Conservation (phyloP, 2,329 filamentous ascomycete genomes). For the Fusarium neocosmosporiellum region DNA sequence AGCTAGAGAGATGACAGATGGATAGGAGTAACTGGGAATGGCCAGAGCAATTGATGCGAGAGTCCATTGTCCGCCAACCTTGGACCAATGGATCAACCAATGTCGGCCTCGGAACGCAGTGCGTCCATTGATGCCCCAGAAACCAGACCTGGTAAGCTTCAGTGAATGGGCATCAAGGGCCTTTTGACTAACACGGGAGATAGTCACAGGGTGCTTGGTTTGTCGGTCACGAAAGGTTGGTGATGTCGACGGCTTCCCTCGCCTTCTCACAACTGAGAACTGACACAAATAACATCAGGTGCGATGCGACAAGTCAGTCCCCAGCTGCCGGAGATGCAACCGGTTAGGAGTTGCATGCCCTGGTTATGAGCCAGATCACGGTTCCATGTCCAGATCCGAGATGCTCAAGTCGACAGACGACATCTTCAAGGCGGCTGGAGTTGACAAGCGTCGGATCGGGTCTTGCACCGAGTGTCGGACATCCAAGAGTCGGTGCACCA, state of each 20-base stretch:
- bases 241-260: neutral
- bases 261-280: neutral
- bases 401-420: slow-evolving; percentile 39
- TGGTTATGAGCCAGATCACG: slow-evolving; percentile 30
- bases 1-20: neutral
- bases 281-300: neutral
- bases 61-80: neutral
- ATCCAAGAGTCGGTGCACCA: slow-evolving; percentile 43
- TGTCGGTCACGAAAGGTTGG: neutral
- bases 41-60: neutral
- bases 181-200: neutral
- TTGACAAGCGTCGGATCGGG: slow-evolving; percentile 44
- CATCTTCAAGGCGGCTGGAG: slow-evolving; percentile 43
- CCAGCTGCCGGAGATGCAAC: neutral
- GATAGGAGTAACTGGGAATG: neutral
- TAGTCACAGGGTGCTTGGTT: neutral
- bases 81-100: neutral
- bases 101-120: neutral
- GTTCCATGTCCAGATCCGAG: slow-evolving; percentile 35
- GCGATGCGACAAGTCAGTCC: slow-evolving; percentile 24
- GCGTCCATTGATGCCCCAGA: neutral
- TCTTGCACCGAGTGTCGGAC: slow-evolving; percentile 44
- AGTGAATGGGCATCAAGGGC: neutral
- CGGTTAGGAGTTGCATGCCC: slow-evolving; percentile 43
- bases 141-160: neutral